Evolutionary conservation across 2,329 filamentous ascomycete genomes (phyloP).

Genomic region (Fusarium zealandicum): DNA sequence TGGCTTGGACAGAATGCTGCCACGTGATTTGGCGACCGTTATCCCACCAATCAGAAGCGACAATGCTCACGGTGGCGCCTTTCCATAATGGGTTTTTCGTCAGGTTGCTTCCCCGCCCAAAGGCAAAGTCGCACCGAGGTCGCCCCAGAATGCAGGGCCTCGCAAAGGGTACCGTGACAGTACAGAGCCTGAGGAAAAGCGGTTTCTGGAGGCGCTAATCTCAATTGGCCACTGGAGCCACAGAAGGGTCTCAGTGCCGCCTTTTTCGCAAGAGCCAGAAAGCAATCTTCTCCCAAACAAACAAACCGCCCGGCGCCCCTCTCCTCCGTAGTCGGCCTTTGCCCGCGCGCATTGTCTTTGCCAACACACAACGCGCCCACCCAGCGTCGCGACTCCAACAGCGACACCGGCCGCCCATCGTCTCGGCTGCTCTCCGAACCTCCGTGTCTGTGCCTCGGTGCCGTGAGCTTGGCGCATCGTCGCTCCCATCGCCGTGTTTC

Average conservation of each 20-base stretch:
- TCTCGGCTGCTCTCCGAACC: conserved; percentile 15
- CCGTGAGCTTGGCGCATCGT: conserved; percentile 22
- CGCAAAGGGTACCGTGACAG: conserved; percentile 23
- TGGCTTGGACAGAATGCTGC: background rate
- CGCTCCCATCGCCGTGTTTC: conserved; percentile 17
- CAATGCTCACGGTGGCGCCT: background rate
- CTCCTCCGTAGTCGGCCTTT: conserved; percentile 46
- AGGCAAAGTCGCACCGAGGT: conserved; percentile 21
- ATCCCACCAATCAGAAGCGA: conserved; percentile 11
- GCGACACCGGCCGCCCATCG: conserved; percentile 39
- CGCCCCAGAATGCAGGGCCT: conserved; percentile 6
- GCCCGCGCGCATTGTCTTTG: conserved; percentile 36
- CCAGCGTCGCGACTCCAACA: conserved; percentile 35
- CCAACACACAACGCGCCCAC: conserved; percentile 37
- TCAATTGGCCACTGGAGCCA: conserved; percentile 26
- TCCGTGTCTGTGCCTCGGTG: conserved; percentile 25
- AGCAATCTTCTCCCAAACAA: conserved; percentile 36
- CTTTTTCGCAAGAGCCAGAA: conserved; percentile 33
- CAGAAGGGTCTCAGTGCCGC: conserved; percentile 15
- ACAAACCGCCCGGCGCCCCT: conserved; percentile 31
- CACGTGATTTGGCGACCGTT: background rate
- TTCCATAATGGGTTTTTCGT: conserved; percentile 8
- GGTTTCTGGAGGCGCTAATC: conserved; percentile 8
- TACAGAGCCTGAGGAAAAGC: conserved; percentile 9
- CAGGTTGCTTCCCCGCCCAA: conserved; percentile 11